Evolutionary conservation across 768 basidiomycete genomes (phyloP).

Genomic region (Naganishia onofrii): DNA sequence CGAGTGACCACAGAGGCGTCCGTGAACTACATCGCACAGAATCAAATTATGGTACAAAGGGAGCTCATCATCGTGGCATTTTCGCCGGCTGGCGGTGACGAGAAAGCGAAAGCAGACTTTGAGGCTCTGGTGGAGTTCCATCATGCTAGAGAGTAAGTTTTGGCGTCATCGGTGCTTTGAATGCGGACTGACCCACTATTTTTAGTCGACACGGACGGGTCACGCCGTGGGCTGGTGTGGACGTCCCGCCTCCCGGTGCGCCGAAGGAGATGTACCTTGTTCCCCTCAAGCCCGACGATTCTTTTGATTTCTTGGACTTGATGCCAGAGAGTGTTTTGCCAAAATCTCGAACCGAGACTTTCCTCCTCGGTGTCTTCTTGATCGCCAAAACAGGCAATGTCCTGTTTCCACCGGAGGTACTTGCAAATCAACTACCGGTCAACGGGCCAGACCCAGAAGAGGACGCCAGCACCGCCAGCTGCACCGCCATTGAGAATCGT

Average conservation of each 20-base stretch:
- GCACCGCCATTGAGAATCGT: not conserved
- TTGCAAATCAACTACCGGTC: not conserved
- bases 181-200: not conserved
- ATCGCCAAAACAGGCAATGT: not conserved
- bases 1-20: constrained; percentile 40
- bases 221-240: constrained; percentile 37
- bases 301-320: constrained; percentile 45
- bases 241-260: constrained; percentile 38
- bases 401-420: constrained; percentile 2
- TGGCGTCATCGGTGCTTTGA: not conserved
- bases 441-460: too few relatives aligned
- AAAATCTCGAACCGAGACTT: not conserved
- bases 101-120: constrained; percentile 35
- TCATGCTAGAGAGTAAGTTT: constrained; percentile 42
- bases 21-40: constrained; percentile 38
- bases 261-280: constrained; percentile 48
- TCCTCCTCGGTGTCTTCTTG: constrained; percentile 14
- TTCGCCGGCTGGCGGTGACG: constrained; percentile 30
- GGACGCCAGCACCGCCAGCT: not conserved
- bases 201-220: constrained; percentile 44
- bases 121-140: constrained; percentile 41
- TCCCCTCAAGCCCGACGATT: constrained; percentile 42
- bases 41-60: constrained; percentile 33
- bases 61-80: constrained; percentile 45
- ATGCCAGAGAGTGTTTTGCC: constrained; percentile 45